Conservation (phyloP, 257 asterid genomes). For the Solanum tarapatanum region DNA sequence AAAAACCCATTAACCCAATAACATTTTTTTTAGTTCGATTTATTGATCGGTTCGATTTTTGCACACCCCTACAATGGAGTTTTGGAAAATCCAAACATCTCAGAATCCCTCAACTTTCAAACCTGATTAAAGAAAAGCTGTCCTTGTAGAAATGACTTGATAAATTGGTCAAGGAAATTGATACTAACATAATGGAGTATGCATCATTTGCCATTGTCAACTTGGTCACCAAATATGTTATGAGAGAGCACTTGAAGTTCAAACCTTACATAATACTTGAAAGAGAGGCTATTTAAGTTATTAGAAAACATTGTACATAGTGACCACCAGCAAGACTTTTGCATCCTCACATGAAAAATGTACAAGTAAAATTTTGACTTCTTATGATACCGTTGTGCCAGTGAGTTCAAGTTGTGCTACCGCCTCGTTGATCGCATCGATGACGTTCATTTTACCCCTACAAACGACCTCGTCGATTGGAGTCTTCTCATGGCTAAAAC, state of each 20-base stretch:
- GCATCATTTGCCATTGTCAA: not conserved
- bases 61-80: not conserved
- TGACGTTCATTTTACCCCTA: constrained; percentile 50
- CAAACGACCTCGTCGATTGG: constrained; percentile 78
- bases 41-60: no score
- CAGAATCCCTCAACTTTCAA: not conserved
- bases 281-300: not conserved
- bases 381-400: constrained; percentile 36
- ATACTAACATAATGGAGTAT: not conserved
- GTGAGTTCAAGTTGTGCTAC: constrained; percentile 54
- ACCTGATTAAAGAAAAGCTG: not conserved
- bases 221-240: not conserved
- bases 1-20: no score
- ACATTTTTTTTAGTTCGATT: no score
- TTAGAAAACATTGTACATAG: not conserved
- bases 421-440: constrained; percentile 71
- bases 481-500: constrained; percentile 71
- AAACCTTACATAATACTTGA: not conserved
- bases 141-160: not conserved
- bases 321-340: not conserved
- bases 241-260: not conserved
- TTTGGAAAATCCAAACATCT: not conserved
- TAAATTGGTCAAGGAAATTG: not conserved
- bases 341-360: not conserved
- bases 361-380: not conserved